Percentiles rank a stretch among this genome's conserved stretches.
Conservation (phyloP, 768 basidiomycete species). For the Podaxis rugospora region DNA sequence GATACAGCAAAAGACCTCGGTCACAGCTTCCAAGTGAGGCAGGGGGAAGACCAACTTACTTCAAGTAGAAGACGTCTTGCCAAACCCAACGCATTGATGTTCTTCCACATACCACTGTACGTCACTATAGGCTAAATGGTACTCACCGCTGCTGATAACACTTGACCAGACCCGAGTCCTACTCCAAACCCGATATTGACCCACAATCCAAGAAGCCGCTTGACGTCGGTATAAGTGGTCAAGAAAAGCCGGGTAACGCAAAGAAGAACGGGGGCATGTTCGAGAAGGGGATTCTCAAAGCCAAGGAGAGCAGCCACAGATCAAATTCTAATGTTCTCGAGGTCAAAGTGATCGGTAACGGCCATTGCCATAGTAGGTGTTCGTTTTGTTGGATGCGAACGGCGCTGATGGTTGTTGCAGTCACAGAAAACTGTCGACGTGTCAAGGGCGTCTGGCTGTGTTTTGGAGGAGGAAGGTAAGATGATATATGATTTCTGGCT, state of each 20-base stretch:
- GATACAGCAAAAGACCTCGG: slow-evolving; percentile 71
- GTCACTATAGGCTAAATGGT: slow-evolving; percentile 20
- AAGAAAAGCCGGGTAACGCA: slow-evolving; percentile 57
- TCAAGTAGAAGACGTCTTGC: slow-evolving; percentile 53
- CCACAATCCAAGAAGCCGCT: slow-evolving; percentile 54
- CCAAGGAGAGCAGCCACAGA: slow-evolving; percentile 65
- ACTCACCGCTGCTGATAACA: neutral
- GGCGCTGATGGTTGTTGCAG: slow-evolving; percentile 27
- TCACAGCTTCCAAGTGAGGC: slow-evolving; percentile 54
- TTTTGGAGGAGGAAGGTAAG: slow-evolving; percentile 81
- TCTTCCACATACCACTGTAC: slow-evolving; percentile 95
- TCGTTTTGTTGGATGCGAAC: neutral
- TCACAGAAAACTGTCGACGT: slow-evolving; percentile 86
- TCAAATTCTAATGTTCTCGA: slow-evolving; percentile 48
- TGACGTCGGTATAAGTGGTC: slow-evolving; percentile 61
- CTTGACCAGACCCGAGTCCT: slow-evolving; percentile 64
- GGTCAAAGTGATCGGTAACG: slow-evolving; percentile 87
- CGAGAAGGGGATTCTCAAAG: slow-evolving; percentile 70
- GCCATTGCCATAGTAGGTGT: slow-evolving; percentile 78
- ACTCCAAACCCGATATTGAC: slow-evolving; percentile 63
- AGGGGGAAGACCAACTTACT: slow-evolving; percentile 49
- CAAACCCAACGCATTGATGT: slow-evolving; percentile 95
- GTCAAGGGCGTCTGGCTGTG: slow-evolving; percentile 88
- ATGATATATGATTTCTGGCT: neutral
- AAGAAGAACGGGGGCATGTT: slow-evolving; percentile 81